phyloP scores from a whole-genome alignment of 257 asterid species.

The Linaria vulgaris region DNA sequence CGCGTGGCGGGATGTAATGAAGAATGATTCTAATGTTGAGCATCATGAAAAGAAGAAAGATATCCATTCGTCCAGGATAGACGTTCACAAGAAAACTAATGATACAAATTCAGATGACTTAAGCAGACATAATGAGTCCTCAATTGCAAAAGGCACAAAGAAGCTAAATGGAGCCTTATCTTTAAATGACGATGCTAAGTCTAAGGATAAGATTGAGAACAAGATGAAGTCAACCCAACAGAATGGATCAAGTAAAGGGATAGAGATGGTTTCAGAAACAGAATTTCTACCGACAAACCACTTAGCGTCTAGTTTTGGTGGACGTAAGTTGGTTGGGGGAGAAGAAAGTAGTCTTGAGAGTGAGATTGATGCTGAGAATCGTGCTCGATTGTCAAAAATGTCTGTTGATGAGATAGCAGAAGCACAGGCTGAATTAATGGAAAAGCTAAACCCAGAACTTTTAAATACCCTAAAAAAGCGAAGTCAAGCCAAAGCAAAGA shows the following conservation, averaged over 20 bases:
- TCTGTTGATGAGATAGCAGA: conserved; percentile 81
- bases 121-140: conserved; percentile 23
- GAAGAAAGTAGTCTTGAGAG: conserved; percentile 46
- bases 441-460: conserved; percentile 65
- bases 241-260: conserved; percentile 25
- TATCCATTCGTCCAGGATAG: conserved; percentile 15
- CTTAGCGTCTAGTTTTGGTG: conserved; percentile 33
- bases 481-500: conserved; percentile 61
- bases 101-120: conserved; percentile 26
- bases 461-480: conserved; percentile 54
- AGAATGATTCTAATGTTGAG: conserved; percentile 30
- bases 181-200: conserved; percentile 4
- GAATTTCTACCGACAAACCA: conserved; percentile 23
- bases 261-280: conserved; percentile 26
- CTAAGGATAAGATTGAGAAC: conserved; percentile 12
- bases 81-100: conserved; percentile 23
- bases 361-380: conserved; percentile 85
- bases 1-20: conserved; percentile 46
- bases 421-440: conserved; percentile 74
- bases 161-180: conserved; percentile 21
- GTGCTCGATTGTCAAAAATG: conserved; percentile 62
- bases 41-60: conserved; percentile 26
- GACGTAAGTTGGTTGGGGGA: conserved; percentile 34
- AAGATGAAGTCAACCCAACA: conserved; percentile 21
- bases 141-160: conserved; percentile 19